These are phyloP conservation scores for Xerocomus amazonicus DNA, from an alignment of 1,284 basidiomycete genomes.

Conservation along the genomic window DNA sequence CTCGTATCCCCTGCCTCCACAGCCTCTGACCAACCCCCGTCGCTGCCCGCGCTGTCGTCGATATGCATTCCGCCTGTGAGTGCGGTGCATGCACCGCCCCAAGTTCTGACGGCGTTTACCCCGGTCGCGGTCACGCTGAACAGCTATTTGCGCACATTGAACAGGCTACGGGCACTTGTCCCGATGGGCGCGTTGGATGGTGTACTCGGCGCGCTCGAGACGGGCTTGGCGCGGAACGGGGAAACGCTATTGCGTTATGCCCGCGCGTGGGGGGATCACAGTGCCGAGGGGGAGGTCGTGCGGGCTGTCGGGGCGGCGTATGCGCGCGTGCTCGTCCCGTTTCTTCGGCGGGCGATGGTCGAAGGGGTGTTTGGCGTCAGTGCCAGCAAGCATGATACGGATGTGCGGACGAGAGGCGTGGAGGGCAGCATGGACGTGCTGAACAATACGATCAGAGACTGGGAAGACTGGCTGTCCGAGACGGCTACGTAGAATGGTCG, in stretches of 20 bases:
- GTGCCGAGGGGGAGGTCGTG: slow-evolving; percentile 38
- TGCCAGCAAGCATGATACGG: slow-evolving; percentile 1
- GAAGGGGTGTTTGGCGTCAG: slow-evolving; percentile 70
- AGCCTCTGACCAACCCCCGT: slow-evolving; percentile 19
- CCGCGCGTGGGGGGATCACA: slow-evolving; percentile 23
- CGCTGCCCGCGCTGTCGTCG: slow-evolving; percentile 28
- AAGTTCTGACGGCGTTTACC: slow-evolving; percentile 69
- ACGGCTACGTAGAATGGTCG: background rate
- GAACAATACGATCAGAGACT: slow-evolving; percentile 11
- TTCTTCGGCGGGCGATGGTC: slow-evolving; percentile 60
- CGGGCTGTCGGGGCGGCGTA: slow-evolving; percentile 56
- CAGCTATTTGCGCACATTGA: slow-evolving; percentile 69
- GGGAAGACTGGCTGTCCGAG: slow-evolving; percentile 33
- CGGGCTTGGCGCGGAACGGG: slow-evolving; percentile 45
- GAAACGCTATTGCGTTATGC: slow-evolving; percentile 38
- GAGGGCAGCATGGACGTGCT: slow-evolving; percentile 2
- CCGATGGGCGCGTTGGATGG: slow-evolving; percentile 51
- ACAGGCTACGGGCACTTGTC: slow-evolving; percentile 78
- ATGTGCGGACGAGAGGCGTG: slow-evolving; percentile 1
- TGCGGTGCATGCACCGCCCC: slow-evolving; percentile 57
- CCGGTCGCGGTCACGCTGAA: slow-evolving; percentile 79
- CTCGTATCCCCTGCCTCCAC: slow-evolving; percentile 39
- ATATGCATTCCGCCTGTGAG: slow-evolving; percentile 33
- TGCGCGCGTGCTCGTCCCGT: slow-evolving; percentile 61
- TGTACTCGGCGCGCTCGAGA: slow-evolving; percentile 49